Evolutionary conservation across 805 yeast species (phyloP).

Genomic region (Millerozyma acaciae): DNA sequence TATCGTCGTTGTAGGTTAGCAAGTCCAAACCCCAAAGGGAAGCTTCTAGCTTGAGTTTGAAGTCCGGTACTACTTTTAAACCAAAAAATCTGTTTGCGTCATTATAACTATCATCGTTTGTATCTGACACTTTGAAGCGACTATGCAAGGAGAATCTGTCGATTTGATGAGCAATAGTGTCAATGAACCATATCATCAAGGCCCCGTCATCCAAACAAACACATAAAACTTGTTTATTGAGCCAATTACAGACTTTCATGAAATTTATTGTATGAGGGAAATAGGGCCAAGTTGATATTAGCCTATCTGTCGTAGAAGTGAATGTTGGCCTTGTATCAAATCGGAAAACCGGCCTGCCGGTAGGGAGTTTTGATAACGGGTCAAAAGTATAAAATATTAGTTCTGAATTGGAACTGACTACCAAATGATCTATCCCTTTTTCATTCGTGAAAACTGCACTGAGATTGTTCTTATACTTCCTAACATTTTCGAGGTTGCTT

Average conservation of each 20-base stretch:
- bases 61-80: conserved; percentile 19
- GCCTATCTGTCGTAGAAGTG: conserved; percentile 39
- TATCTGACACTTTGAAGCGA: conserved; percentile 4
- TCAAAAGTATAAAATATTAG: conserved; percentile 32
- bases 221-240: conserved; percentile 40
- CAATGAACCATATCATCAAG: conserved; percentile 32
- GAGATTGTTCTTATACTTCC: conserved; percentile 42
- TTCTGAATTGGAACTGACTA: conserved; percentile 32
- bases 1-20: conserved; percentile 12
- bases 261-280: conserved; percentile 57
- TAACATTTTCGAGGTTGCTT: conserved; percentile 18
- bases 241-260: conserved; percentile 34
- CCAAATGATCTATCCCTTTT: conserved; percentile 17
- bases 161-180: conserved; percentile 18
- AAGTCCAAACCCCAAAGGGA: conserved; percentile 66
- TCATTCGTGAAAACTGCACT: conserved; percentile 18
- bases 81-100: conserved; percentile 14
- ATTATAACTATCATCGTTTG: neutral
- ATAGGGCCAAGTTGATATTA: conserved; percentile 47
- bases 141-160: conserved; percentile 8
- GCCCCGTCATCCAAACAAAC: conserved; percentile 57
- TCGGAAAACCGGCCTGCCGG: conserved; percentile 18
- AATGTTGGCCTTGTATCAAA: conserved; percentile 41
- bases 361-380: conserved; percentile 22
- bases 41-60: conserved; percentile 30